A percentile compares a stretch with the other conserved stretches of the same genome.
phyloP scores from a whole-genome alignment of 225 moss, liverwort and hornwort genomes.

The Polytrichum commune region DNA sequence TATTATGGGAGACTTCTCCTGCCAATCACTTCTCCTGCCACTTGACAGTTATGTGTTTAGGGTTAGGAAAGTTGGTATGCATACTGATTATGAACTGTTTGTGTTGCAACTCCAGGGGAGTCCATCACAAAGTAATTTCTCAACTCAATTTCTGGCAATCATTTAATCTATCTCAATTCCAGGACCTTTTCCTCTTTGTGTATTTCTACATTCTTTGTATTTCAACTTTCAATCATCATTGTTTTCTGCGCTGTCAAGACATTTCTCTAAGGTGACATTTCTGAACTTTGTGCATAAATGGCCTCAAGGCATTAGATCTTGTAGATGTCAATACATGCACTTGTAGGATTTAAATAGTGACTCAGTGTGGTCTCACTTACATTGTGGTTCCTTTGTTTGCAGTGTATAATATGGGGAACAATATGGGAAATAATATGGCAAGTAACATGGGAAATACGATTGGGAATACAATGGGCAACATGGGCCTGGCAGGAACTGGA shows the following conservation, averaged over 20 bases:
- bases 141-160: slow-evolving; percentile 16
- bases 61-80: background rate
- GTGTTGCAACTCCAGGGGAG: slow-evolving; percentile 69
- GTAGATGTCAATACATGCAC: no score
- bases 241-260: no score
- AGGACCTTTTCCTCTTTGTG: no score
- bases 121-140: slow-evolving; percentile 67
- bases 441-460: slow-evolving; percentile 35
- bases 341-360: no score
- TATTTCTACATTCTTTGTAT: no score
- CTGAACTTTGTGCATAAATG: no score
- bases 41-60: no score
- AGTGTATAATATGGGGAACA: slow-evolving; percentile 61
- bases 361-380: background rate
- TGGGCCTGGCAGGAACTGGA: slow-evolving; percentile 65
- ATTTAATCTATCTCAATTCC: no score
- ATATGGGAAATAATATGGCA: slow-evolving; percentile 17
- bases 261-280: no score
- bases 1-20: background rate
- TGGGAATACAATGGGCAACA: slow-evolving; percentile 53
- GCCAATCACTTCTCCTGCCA: no score
- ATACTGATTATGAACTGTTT: slow-evolving; percentile 19
- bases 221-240: no score
- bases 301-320: no score
- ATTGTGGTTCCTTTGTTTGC: slow-evolving; percentile 16